A percentile compares a stretch with the other conserved stretches of the same genome.
These are phyloP conservation scores for Galeopsis tetrahit DNA, from an alignment of 257 asterid genomes.

Conservation along the genomic window DNA sequence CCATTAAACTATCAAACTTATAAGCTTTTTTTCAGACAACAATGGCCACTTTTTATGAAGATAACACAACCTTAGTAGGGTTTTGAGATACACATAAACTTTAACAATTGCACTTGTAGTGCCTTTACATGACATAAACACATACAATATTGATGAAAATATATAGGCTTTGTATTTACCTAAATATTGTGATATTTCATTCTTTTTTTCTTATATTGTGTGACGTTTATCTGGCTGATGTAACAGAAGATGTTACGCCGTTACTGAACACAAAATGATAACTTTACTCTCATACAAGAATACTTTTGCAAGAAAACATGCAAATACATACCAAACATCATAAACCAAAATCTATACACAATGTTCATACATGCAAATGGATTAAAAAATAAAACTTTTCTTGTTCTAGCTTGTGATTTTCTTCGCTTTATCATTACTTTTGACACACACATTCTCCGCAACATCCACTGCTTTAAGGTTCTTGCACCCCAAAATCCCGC, in stretches of 20 bases:
- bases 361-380: slow-evolving; percentile 5
- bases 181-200: neutral
- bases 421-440: slow-evolving; percentile 31
- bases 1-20: slow-evolving; percentile 16
- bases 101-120: slow-evolving; percentile 32
- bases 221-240: neutral
- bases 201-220: no score
- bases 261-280: slow-evolving; percentile 1
- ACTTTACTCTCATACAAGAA: neutral
- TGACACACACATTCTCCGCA: slow-evolving; percentile 45
- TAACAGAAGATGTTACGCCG: neutral
- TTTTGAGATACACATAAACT: slow-evolving; percentile 25
- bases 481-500: slow-evolving; percentile 72
- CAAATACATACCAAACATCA: neutral
- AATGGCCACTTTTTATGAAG: slow-evolving; percentile 31
- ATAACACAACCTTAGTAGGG: slow-evolving; percentile 33
- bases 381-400: neutral
- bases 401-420: slow-evolving; percentile 10
- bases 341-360: neutral
- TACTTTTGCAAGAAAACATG: slow-evolving; percentile 11
- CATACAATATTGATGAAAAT: neutral
- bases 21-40: slow-evolving; percentile 26
- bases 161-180: neutral
- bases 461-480: slow-evolving; percentile 60
- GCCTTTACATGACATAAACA: slow-evolving; percentile 37